These are phyloP conservation scores for Escallonia rubra DNA, from an alignment of 129 eudicot species.

Conservation along the genomic window DNA sequence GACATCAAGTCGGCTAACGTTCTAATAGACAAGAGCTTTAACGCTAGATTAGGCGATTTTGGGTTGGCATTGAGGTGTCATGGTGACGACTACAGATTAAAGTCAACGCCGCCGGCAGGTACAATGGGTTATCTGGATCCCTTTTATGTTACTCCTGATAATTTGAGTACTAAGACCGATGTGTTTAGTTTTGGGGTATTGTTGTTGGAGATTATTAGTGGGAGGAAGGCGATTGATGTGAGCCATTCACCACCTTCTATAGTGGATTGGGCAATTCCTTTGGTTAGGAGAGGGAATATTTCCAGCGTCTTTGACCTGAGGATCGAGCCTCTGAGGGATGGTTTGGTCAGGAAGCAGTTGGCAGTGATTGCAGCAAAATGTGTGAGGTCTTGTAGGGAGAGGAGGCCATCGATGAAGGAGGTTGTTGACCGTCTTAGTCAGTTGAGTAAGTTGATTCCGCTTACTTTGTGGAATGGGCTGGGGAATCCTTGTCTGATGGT, in stretches of 20 bases:
- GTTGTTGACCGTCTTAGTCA: conserved; percentile 55
- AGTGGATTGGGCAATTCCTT: conserved; percentile 94
- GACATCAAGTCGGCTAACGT: conserved; percentile 89
- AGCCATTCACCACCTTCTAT: conserved; percentile 82
- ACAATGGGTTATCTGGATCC: conserved; percentile 95
- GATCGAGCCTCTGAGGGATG: conserved; percentile 65
- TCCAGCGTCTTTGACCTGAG: conserved; percentile 55
- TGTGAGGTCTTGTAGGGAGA: conserved; percentile 75
- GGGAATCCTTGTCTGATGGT: conserved; percentile 85
- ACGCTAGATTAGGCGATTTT: conserved; percentile 87
- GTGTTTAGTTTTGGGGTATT: conserved; percentile 87
- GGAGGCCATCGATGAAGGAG: conserved; percentile 80
- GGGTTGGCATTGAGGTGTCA: conserved; percentile 74
- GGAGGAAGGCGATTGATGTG: conserved; percentile 84
- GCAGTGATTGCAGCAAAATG: conserved; percentile 79
- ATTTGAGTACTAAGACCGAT: conserved; percentile 84
- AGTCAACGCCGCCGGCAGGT: conserved; percentile 96
- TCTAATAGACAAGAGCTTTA: conserved; percentile 55
- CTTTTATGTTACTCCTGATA: conserved; percentile 82
- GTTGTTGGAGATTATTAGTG: conserved; percentile 78
- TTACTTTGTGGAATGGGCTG: conserved; percentile 70
- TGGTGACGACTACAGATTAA: conserved; percentile 51
- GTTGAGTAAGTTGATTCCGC: conserved; percentile 58
- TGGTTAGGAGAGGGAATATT: conserved; percentile 68
- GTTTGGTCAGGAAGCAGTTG: conserved; percentile 59